Conservation (phyloP, 2,329 filamentous ascomycete species). For the Orbilia brochopaga region DNA sequence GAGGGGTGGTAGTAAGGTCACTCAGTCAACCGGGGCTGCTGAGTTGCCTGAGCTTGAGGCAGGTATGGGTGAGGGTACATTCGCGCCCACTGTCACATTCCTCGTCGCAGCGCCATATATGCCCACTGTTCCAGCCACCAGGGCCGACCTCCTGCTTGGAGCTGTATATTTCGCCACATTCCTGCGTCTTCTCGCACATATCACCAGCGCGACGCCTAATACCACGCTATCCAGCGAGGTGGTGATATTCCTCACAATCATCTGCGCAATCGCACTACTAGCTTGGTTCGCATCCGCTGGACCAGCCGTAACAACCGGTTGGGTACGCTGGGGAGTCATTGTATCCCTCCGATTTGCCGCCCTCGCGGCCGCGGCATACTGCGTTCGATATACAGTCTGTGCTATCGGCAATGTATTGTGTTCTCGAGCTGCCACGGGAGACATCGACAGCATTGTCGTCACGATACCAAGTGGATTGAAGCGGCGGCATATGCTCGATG, state of each 20-base stretch:
- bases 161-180: slow-evolving; percentile 6
- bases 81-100: not conserved
- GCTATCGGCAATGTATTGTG: not conserved
- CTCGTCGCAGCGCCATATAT: not conserved
- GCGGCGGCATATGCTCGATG: slow-evolving; percentile 4
- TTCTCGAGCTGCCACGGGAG: not conserved
- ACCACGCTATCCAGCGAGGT: slow-evolving; percentile 4
- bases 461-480: not conserved
- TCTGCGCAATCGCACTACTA: slow-evolving; percentile 11
- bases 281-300: slow-evolving; percentile 16
- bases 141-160: not conserved
- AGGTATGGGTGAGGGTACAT: no score
- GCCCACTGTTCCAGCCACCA: not conserved
- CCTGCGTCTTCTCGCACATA: slow-evolving; percentile 9
- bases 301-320: not conserved
- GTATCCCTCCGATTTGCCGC: not conserved
- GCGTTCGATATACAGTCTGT: not conserved
- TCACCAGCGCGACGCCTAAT: not conserved
- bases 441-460: not conserved
- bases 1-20: no score
- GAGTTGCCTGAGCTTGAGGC: no score
- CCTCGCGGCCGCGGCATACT: not conserved
- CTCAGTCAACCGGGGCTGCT: no score
- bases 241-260: not conserved
- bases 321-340: not conserved